Percentiles rank a stretch among this genome's conserved stretches.
phyloP scores from a whole-genome alignment of 108 stramenopile genomes.

The Thalassiosira profunda region DNA sequence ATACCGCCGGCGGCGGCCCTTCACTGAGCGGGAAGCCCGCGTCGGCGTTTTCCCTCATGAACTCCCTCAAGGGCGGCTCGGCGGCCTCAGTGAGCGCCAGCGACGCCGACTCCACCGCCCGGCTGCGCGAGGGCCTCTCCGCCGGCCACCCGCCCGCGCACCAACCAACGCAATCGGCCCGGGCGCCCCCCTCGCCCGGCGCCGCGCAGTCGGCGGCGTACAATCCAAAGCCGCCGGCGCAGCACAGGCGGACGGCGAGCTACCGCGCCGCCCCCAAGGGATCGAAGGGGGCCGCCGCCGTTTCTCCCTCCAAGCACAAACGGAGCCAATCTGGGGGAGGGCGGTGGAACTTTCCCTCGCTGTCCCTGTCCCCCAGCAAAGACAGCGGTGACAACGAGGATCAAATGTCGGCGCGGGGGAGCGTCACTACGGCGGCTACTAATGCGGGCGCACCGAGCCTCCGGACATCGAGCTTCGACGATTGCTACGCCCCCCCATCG shows the following conservation, averaged over 20 bases:
- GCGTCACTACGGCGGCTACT: neutral
- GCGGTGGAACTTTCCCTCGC: neutral
- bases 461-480: conserved; percentile 30
- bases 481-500: conserved; percentile 11
- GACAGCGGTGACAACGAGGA: conserved; percentile 12
- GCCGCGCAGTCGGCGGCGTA: no score
- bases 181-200: neutral
- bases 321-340: neutral
- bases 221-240: neutral
- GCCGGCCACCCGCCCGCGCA: neutral
- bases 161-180: neutral
- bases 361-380: conserved; percentile 2
- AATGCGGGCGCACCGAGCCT: conserved; percentile 1
- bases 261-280: neutral
- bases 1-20: neutral
- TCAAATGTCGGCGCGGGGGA: neutral
- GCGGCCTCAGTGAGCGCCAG: neutral
- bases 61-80: conserved; percentile 10
- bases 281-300: neutral
- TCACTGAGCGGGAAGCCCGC: neutral
- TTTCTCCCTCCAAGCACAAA: neutral
- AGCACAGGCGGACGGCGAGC: neutral
- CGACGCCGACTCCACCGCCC: neutral
- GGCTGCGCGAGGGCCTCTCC: conserved; percentile 1
- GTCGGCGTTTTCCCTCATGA: conserved; percentile 12